Evolutionary conservation across 805 yeast genomes (phyloP), one percentile per base, ranked within the genome.

Genomic region (Myxozyma kluyveri): DNA sequence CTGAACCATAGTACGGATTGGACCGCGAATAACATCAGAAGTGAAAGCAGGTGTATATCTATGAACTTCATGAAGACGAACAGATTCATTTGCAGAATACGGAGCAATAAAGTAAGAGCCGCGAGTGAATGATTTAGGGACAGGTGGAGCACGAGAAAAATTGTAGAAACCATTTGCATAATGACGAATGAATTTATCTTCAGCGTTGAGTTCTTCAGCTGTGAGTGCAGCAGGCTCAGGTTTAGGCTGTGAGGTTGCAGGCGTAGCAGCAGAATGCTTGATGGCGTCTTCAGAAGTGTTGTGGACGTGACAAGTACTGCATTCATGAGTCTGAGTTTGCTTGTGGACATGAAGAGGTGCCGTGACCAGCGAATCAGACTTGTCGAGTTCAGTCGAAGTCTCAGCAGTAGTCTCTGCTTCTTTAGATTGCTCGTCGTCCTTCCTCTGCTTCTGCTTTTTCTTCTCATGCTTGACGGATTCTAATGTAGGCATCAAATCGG

Each of bases 81-180:
- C 10, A 9, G 10, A 35, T 19, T 54, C 56, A 18, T 47, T 33
- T 19, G 37, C 32, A 9, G 57, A 53, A 18, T 19, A 23, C 22
- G 57, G 59, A 29, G 59, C 52, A 12, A 40, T 26, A 19, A 54
- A 52, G 31, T 42, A 52, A 14, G 22, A 21, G 36, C 23, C 29
- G 9, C 32, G 7, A 7, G 47, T 46, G n/a, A 32, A 24, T 19
- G 23, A 52, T 7, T 18, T 14, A 3, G 56, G 56, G 23, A 43
- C 43, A 4, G 56, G 52, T 1, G 52, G 49, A 12, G 45, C 47
- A 22, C 10, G 21, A 7, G 57, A 53, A 12, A 52, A 31, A 31
- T 45, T 52, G 37, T 47, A 54, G 4, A 35, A 17, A 12, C 57
- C 53, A 17, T 27, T 33, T 14, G 50, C 38, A 12, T 54, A 54